Evolutionary conservation across 2,329 filamentous ascomycete genomes (phyloP).

Genomic region (Talaromyces funiculosus): DNA sequence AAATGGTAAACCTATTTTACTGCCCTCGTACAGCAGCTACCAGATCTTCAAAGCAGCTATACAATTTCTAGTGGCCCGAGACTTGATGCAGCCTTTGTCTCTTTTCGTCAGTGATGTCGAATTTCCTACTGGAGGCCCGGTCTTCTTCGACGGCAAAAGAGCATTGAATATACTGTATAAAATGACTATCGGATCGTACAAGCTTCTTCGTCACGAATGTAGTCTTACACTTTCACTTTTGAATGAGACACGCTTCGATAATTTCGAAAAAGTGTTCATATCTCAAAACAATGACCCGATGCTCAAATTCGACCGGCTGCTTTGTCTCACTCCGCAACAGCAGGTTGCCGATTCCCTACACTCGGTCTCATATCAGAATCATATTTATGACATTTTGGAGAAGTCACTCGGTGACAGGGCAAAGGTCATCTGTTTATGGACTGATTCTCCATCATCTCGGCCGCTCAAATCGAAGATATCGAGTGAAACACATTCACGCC

Average conservation of each 20-base stretch:
- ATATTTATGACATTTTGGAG: slow-evolving; percentile 59
- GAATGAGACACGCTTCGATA: slow-evolving; percentile 66
- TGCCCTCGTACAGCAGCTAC: slow-evolving; percentile 76
- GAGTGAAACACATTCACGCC: slow-evolving; percentile 20
- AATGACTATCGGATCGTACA: slow-evolving; percentile 81
- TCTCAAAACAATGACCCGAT: slow-evolving; percentile 48
- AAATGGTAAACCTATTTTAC: slow-evolving; percentile 66
- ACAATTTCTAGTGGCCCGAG: slow-evolving; percentile 73
- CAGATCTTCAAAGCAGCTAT: slow-evolving; percentile 91
- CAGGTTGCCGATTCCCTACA: slow-evolving; percentile 24
- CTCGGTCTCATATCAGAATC: slow-evolving; percentile 26
- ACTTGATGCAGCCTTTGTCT: slow-evolving; percentile 64
- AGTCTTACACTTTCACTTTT: slow-evolving; percentile 68
- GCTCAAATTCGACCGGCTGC: slow-evolving; percentile 51
- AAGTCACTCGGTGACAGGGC: slow-evolving; percentile 71
- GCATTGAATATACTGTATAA: slow-evolving; percentile 82
- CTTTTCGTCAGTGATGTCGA: slow-evolving; percentile 25
- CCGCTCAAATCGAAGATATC: slow-evolving; percentile 38
- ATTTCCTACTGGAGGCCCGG: slow-evolving; percentile 51
- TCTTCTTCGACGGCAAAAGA: slow-evolving; percentile 70
- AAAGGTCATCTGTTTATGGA: slow-evolving; percentile 58
- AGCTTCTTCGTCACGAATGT: slow-evolving; percentile 67
- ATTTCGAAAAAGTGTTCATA: slow-evolving; percentile 83
- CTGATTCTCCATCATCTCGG: slow-evolving; percentile 43
- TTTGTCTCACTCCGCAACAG: slow-evolving; percentile 30